Percentiles rank a stretch among this genome's conserved stretches.
These are phyloP conservation scores for Sorghum bicolor DNA, from an alignment of 176 grass and related monocot genomes.

Conservation along the genomic window Sorghum_bicolor_NCBIv3 NC_012870.2:66645501-66646000, in stretches of 20 bases:
- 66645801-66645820: slow-evolving; percentile 99
- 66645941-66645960: neutral
- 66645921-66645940: neutral
- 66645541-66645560: neutral
- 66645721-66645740: slow-evolving; percentile 92
- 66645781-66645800: slow-evolving; percentile 90
- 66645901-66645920: neutral
- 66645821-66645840: slow-evolving; percentile 90
- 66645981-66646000: slow-evolving; percentile 69
- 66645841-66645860: slow-evolving; percentile 99
- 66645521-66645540: neutral
- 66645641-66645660: neutral
- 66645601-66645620: neutral
- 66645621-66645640: neutral
- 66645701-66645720: slow-evolving; percentile 88
- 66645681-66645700: slow-evolving; percentile 98
- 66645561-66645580: neutral
- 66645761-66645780: slow-evolving; percentile 84
- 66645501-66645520: neutral
- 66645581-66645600: neutral
- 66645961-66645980: slow-evolving; percentile 1
- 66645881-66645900: slow-evolving; percentile 77
- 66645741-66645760: slow-evolving; percentile 92
- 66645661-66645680: slow-evolving; percentile 71
- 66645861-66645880: slow-evolving; percentile 97